These are phyloP conservation scores for Flaveria trinervia DNA, from an alignment of 129 eudicot genomes.

Conservation along the genomic window DNA sequence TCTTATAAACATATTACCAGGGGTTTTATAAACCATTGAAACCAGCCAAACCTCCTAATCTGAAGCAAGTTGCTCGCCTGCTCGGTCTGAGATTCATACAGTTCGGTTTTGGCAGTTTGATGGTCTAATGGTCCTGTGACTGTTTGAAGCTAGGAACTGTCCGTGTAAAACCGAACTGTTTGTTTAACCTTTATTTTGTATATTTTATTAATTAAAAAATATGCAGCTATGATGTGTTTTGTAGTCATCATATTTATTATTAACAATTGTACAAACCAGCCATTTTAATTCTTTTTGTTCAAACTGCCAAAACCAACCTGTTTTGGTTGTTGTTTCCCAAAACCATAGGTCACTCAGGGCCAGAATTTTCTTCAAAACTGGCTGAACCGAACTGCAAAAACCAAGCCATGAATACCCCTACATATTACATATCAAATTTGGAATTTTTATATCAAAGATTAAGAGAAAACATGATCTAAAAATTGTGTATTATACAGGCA, in stretches of 20 bases:
- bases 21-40: background rate
- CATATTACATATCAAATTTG: constrained; percentile 2
- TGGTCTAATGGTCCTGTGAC: background rate
- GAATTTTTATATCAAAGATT: background rate
- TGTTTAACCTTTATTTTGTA: background rate
- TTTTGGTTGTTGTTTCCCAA: background rate
- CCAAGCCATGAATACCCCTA: background rate
- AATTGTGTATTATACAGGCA: constrained; percentile 48
- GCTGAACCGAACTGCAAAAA: background rate
- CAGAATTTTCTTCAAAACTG: background rate
- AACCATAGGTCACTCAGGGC: background rate
- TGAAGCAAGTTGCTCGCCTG: background rate
- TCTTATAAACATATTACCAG: background rate
- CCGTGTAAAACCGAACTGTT: background rate
- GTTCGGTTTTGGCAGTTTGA: background rate
- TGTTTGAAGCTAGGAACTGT: background rate
- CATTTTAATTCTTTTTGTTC: background rate
- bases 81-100: background rate
- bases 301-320: background rate
- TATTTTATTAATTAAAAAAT: background rate
- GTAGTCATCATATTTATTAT: background rate
- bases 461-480: constrained; percentile 12
- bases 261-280: background rate
- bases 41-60: background rate
- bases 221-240: background rate